Evolutionary conservation across 768 basidiomycete species (phyloP).

Genomic region (Amanita jacksonii): DNA sequence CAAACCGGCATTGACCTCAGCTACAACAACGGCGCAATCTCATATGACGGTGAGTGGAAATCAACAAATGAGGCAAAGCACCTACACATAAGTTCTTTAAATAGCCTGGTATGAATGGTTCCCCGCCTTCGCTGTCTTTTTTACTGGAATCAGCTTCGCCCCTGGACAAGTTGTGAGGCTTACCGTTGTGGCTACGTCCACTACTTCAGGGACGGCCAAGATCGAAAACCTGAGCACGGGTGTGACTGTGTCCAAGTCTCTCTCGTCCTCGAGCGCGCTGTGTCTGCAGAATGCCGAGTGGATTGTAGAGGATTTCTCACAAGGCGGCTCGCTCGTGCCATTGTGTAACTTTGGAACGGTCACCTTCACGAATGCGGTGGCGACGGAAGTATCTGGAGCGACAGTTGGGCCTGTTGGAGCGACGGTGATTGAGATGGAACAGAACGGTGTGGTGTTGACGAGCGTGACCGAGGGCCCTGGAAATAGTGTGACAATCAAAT

Average conservation of each 20-base stretch:
- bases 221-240: conserved; percentile 7
- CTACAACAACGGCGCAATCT: not conserved
- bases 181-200: conserved; percentile 19
- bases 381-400: no score
- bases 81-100: not conserved
- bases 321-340: not conserved
- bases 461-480: no score
- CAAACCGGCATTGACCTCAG: not conserved
- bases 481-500: no score
- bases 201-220: not conserved
- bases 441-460: no score
- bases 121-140: not conserved
- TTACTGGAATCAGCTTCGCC: not conserved
- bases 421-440: no score
- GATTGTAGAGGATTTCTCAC: conserved; percentile 22
- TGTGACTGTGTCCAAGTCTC: not conserved
- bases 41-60: not conserved
- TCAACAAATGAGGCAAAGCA: not conserved
- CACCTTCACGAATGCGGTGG: not conserved
- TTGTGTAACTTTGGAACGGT: conserved; percentile 1
- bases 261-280: not conserved
- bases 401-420: no score
- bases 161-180: not conserved
- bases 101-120: conserved; percentile 1
- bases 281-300: not conserved